Base-by-base conservation (phyloP, 176 grass and related monocot genomes). In the Bromus sterilis region DNA sequence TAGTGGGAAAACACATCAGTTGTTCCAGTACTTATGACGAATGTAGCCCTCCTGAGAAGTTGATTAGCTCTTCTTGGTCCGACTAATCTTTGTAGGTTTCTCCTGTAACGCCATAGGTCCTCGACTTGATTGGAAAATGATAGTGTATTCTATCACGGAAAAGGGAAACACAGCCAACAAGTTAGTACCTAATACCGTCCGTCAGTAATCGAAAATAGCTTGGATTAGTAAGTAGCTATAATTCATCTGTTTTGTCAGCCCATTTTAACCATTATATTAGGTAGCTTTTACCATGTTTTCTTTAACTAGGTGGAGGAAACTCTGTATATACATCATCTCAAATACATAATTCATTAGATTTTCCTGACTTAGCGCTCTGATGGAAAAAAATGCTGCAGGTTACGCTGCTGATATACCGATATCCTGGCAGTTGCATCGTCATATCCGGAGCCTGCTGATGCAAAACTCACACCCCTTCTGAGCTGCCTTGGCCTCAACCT, bases 361-460 rank as follows among this genome's bases (percentile, higher is more conserved):
- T 9, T 9, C 68, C 67, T 44, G 7, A 67, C 60, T 8, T 39
- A 26, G 24, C 76, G 21, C 37, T 36, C 63, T 66, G 51, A 48
- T 42, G 39, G 48, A 60, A 78, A 66, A 31, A 37, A 28, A 13
- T 11, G 74, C 39, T 85, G 25, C 24, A 82, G 62, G 71, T 34
- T 82, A 43, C 66, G 53, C 6, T 86, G 66, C 29, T 61, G 39
- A 79, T 78, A 35, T 89, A 87, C 91, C 35, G 76, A 86, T 80
- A 75, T 82, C 64, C 25, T 72, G 36, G 91, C 83, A 12, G 91
- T 93, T 12, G 78, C 64, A 53, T 93, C 91, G 23, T 93, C 91
- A 21, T 89, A 93, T 80, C 91, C 91, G 0, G 91, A 89, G 63
- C 83, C 77, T 49, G 91, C 91, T 51, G 87, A 93, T 84, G 91